Evolutionary conservation across 2,329 filamentous ascomycete species (phyloP).

Genomic region (Orbilia javanica): DNA sequence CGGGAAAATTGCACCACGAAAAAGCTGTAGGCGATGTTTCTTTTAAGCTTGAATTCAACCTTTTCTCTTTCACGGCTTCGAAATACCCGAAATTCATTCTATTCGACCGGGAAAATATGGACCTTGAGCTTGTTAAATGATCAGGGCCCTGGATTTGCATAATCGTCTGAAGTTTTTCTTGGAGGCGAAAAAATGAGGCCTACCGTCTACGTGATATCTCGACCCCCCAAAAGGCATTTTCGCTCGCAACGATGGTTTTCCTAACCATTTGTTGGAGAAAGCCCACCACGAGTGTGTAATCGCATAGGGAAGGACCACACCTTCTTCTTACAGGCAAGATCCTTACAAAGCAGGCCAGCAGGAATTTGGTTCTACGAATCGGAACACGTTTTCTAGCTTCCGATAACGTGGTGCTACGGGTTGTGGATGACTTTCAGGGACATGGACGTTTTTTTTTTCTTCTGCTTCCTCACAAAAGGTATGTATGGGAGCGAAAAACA

Average conservation of each 20-base stretch:
- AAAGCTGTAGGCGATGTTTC: slow-evolving; percentile 16
- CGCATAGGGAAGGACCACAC: slow-evolving; percentile 33
- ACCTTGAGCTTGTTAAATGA: slow-evolving; percentile 41
- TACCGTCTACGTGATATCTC: slow-evolving; percentile 13
- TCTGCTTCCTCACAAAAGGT: background rate
- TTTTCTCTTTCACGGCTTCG: slow-evolving; percentile 23
- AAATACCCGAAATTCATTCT: slow-evolving; percentile 48
- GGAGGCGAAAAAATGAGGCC: slow-evolving; percentile 41
- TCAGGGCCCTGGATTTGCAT: slow-evolving; percentile 56
- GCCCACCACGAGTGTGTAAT: background rate
- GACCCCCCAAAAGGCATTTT: background rate
- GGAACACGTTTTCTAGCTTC: slow-evolving; percentile 55
- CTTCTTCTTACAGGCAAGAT: slow-evolving; percentile 39
- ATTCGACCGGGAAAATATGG: slow-evolving; percentile 56
- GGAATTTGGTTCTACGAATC: slow-evolving; percentile 57
- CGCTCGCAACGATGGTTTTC: slow-evolving; percentile 8
- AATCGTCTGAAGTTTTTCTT: slow-evolving; percentile 57
- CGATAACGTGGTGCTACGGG: slow-evolving; percentile 58
- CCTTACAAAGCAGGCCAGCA: slow-evolving; percentile 43
- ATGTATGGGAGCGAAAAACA: slow-evolving; percentile 5
- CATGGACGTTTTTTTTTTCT: slow-evolving; percentile 43
- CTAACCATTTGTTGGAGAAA: background rate
- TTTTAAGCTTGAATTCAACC: slow-evolving; percentile 26
- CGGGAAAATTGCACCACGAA: slow-evolving; percentile 47
- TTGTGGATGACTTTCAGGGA: slow-evolving; percentile 57